Evolutionary conservation across 805 yeast genomes (phyloP).

Genomic region (Hyphopichia homilentoma): DNA sequence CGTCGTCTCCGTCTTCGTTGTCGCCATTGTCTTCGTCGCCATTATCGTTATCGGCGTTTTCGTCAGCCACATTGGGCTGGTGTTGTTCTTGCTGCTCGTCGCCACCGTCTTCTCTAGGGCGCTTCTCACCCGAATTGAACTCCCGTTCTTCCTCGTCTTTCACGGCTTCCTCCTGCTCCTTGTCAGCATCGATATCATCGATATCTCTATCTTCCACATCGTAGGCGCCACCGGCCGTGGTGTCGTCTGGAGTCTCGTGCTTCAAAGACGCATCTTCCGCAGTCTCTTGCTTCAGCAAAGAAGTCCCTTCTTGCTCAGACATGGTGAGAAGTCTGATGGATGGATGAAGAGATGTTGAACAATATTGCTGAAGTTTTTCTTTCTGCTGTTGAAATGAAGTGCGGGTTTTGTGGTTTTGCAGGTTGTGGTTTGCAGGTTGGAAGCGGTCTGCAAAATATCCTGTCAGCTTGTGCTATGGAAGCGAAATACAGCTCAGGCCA

Average conservation of each 20-base stretch:
- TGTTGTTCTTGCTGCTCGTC: slow-evolving; percentile 1
- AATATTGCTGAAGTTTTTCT: too few species aligned
- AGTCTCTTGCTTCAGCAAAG: slow-evolving; percentile 2
- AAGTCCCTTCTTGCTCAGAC: slow-evolving; percentile 9
- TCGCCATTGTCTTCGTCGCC: slow-evolving; percentile 40
- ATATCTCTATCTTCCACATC: slow-evolving; percentile 14
- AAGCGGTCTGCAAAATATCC: too few species aligned
- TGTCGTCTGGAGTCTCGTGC: slow-evolving; percentile 5
- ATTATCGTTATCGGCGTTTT: slow-evolving; percentile 13
- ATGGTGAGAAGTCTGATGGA: slow-evolving; percentile 3
- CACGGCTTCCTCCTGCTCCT: slow-evolving; percentile 8
- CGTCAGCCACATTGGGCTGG: slow-evolving; percentile 6
- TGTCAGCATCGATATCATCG: slow-evolving; percentile 13
- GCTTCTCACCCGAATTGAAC: slow-evolving; percentile 5
- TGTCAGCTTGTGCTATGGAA: too few species aligned
- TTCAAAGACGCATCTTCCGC: slow-evolving; percentile 3
- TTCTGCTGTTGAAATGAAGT: too few species aligned
- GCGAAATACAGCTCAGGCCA: too few species aligned
- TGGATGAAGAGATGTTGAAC: neutral
- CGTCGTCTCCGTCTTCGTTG: slow-evolving; percentile 49
- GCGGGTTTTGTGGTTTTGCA: too few species aligned
- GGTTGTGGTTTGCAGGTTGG: too few species aligned
- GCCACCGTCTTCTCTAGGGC: slow-evolving; percentile 7
- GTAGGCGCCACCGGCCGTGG: slow-evolving; percentile 6
- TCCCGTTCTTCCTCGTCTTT: slow-evolving; percentile 8